phyloP scores from a whole-genome alignment of 2,329 filamentous ascomycete genomes.

The Fusarium concolor region DNA sequence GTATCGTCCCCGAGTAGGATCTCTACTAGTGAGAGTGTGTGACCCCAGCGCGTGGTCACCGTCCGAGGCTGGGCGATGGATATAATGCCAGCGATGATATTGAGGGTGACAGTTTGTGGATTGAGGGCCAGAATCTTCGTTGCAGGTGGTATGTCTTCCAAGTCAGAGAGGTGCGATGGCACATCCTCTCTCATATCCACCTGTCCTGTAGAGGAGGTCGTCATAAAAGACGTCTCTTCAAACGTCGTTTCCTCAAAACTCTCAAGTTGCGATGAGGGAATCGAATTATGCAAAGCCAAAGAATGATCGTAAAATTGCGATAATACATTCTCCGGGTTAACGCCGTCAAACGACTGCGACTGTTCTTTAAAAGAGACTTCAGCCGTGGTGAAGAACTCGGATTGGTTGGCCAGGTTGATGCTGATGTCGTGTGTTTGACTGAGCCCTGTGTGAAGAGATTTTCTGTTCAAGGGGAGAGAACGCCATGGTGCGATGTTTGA shows the following conservation, averaged over 20 bases:
- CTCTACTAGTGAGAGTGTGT: constrained; percentile 75
- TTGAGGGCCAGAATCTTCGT: constrained; percentile 72
- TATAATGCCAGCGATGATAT: constrained; percentile 83
- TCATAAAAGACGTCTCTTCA: constrained; percentile 54
- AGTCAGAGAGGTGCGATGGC: constrained; percentile 59
- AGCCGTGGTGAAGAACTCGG: constrained; percentile 62
- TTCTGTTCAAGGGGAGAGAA: constrained; percentile 61
- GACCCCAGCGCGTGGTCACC: constrained; percentile 74
- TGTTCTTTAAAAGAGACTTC: constrained; percentile 51
- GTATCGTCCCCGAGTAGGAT: constrained; percentile 88
- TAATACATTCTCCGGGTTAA: constrained; percentile 56
- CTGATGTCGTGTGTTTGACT: constrained; percentile 61
- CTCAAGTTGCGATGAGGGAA: constrained; percentile 70
- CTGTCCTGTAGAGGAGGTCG: constrained; percentile 50
- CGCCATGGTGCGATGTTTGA: constrained; percentile 63
- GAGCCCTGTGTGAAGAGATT: constrained; percentile 63
- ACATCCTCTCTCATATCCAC: constrained; percentile 38
- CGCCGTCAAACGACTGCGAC: constrained; percentile 40
- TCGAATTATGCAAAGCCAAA: constrained; percentile 74
- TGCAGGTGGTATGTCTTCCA: constrained; percentile 78
- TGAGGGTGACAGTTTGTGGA: constrained; percentile 85
- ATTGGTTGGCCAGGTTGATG: constrained; percentile 48
- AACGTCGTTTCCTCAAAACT: constrained; percentile 44
- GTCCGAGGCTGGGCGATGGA: constrained; percentile 74
- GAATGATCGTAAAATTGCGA: constrained; percentile 84